A percentile compares a stretch with the other conserved stretches of the same genome.
These are phyloP conservation scores for Neopestalotiopsis clavispora DNA, from an alignment of 2,329 filamentous ascomycete species.

Conservation along the genomic window DNA sequence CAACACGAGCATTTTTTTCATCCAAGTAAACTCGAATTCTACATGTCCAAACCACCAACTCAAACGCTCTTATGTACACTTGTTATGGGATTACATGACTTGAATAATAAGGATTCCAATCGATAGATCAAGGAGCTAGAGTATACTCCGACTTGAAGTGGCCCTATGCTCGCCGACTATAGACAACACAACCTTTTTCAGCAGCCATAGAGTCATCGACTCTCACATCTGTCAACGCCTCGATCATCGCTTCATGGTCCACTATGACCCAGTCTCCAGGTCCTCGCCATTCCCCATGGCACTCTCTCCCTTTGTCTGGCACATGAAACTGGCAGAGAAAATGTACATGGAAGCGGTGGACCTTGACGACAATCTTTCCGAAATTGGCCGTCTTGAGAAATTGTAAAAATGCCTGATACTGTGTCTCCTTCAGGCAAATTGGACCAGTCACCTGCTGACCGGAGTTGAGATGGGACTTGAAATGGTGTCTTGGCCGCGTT, in stretches of 20 bases:
- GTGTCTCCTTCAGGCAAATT: background rate
- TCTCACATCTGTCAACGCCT: background rate
- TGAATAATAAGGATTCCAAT: too few relatives aligned
- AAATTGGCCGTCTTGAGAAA: background rate
- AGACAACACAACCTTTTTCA: background rate
- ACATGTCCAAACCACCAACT: too few relatives aligned
- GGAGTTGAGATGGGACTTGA: background rate
- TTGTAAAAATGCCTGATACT: background rate
- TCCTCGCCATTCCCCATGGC: background rate
- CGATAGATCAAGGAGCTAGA: too few relatives aligned
- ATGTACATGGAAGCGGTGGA: constrained; percentile 4
- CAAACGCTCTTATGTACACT: too few relatives aligned
- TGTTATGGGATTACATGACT: too few relatives aligned
- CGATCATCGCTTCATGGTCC: background rate
- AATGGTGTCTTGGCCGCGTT: background rate
- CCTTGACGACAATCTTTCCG: background rate
- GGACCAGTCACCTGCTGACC: background rate
- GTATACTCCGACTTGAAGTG: too few relatives aligned
- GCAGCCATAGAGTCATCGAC: background rate
- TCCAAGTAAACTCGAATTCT: too few relatives aligned
- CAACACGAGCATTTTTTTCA: too few relatives aligned
- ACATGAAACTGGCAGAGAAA: constrained; percentile 11
- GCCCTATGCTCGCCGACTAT: background rate
- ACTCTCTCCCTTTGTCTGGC: background rate
- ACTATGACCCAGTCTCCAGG: constrained; percentile 3